phyloP scores from a whole-genome alignment of 2,329 filamentous ascomycete genomes.

The Cladosporium oxysporum region DNA sequence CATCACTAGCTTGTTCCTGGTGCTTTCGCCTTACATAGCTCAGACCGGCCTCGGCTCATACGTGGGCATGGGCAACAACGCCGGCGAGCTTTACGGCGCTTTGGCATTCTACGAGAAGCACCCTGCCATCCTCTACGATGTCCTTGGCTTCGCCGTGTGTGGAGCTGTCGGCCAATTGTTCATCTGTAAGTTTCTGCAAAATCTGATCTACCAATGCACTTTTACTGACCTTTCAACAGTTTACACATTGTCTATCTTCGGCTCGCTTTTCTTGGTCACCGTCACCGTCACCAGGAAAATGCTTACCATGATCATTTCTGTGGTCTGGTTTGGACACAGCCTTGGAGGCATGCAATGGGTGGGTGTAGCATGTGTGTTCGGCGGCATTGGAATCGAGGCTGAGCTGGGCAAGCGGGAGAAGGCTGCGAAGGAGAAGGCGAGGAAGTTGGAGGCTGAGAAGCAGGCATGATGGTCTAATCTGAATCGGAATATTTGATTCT shows the following conservation, averaged over 20 bases:
- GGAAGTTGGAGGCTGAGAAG: constrained; percentile 33
- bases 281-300: constrained; percentile 98
- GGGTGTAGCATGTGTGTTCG: constrained; percentile 89
- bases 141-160: constrained; percentile 84
- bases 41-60: constrained; percentile 51
- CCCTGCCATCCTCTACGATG: constrained; percentile 80
- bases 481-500: neutral
- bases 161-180: constrained; percentile 95
- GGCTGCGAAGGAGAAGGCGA: constrained; percentile 71
- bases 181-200: constrained; percentile 60
- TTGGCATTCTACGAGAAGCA: constrained; percentile 77
- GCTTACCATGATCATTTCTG: constrained; percentile 97
- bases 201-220: neutral
- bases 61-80: constrained; percentile 52
- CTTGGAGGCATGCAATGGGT: constrained; percentile 90
- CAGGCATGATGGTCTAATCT: constrained; percentile 1
- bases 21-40: constrained; percentile 78
- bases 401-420: constrained; percentile 81
- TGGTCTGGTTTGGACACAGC: constrained; percentile 89
- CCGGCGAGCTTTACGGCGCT: constrained; percentile 78
- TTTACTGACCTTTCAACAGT: constrained; percentile 14
- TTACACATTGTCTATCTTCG: constrained; percentile 90
- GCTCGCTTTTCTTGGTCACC: constrained; percentile 86
- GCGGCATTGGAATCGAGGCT: constrained; percentile 89
- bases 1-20: constrained; percentile 74